Evolutionary conservation across 768 basidiomycete genomes (phyloP).

Genomic region (Tulasnella sp.): DNA sequence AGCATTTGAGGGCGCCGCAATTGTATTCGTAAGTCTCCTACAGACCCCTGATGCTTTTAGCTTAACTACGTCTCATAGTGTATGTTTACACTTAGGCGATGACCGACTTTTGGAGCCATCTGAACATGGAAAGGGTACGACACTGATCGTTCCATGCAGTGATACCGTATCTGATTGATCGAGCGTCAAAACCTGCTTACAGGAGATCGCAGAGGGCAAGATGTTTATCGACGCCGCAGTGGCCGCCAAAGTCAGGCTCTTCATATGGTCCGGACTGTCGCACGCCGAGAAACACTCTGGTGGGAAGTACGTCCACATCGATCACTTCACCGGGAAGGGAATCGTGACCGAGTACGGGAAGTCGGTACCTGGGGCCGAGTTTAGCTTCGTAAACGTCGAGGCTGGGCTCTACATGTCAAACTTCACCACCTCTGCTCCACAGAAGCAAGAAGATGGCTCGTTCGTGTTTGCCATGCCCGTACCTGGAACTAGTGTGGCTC

Average conservation of each 20-base stretch:
- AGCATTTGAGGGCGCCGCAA: no score
- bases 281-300: background rate
- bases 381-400: no score
- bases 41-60: no score
- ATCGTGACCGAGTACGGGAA: background rate
- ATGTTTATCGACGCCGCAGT: conserved; percentile 20
- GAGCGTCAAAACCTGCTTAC: no score
- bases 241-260: conserved; percentile 16
- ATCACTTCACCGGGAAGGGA: conserved; percentile 9
- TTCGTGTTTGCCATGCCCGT: background rate
- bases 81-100: no score
- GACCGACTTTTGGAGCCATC: no score
- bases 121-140: no score
- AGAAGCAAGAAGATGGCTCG: background rate
- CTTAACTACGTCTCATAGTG: no score
- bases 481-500: background rate
- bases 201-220: conserved; percentile 20
- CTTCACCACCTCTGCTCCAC: background rate
- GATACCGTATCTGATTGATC: no score
- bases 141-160: no score
- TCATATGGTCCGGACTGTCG: conserved; percentile 19
- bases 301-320: conserved; percentile 12
- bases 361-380: background rate
- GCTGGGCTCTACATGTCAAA: no score
- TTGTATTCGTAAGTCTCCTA: no score